phyloP scores from a whole-genome alignment of 2,329 filamentous ascomycete species.

The Phoma sp. region DNA sequence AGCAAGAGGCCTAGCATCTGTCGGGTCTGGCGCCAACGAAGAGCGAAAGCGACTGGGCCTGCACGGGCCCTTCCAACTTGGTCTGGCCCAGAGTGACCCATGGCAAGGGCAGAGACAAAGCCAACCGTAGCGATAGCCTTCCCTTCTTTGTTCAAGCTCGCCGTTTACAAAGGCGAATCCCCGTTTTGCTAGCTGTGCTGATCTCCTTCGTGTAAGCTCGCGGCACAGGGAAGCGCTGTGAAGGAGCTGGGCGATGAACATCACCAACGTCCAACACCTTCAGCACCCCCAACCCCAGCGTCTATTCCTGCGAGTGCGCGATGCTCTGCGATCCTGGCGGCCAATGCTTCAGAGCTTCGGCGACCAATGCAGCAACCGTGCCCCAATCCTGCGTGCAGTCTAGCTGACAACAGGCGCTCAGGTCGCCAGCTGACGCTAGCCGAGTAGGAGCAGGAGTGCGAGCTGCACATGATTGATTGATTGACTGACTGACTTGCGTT shows the following conservation, averaged over 20 bases:
- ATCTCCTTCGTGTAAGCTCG: constrained; percentile 19
- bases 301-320: constrained; percentile 7
- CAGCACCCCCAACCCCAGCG: constrained; percentile 14
- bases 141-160: constrained; percentile 29
- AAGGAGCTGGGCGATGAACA: constrained; percentile 15
- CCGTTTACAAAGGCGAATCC: constrained; percentile 30
- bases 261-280: constrained; percentile 5
- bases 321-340: constrained; percentile 24
- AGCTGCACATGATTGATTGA: constrained; percentile 44
- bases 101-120: constrained; percentile 45
- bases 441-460: constrained; percentile 33
- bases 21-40: constrained; percentile 47
- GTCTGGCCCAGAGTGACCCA: constrained; percentile 43
- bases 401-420: constrained; percentile 40
- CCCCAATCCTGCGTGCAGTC: constrained; percentile 24
- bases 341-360: constrained; percentile 29
- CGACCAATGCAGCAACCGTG: constrained; percentile 41
- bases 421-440: constrained; percentile 34
- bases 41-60: constrained; percentile 26
- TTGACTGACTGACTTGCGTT: constrained; percentile 25
- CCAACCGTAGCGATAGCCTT: constrained; percentile 31
- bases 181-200: constrained; percentile 25
- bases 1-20: constrained; percentile 34
- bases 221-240: constrained; percentile 22
- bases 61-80: constrained; percentile 35